Evolutionary conservation across 371 early-diverging fungal species (phyloP).

Genomic region (Thermomucor indicae-seudaticae): DNA sequence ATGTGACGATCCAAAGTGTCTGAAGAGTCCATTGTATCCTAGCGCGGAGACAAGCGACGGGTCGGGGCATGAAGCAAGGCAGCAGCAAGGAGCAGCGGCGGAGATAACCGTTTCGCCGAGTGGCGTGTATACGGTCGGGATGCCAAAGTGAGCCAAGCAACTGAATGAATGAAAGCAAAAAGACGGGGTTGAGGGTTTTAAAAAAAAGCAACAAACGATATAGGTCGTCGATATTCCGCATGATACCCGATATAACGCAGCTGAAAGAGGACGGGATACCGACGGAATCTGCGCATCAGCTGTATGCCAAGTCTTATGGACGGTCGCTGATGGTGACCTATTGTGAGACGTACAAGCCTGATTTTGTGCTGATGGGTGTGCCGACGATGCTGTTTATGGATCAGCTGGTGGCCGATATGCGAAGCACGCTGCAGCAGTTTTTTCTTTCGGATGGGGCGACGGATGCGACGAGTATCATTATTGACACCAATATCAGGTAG

Average conservation of each 20-base stretch:
- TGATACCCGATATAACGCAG: slow-evolving; percentile 45
- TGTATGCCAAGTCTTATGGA: slow-evolving; percentile 63
- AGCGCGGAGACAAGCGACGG: too few species aligned
- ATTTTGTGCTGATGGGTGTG: slow-evolving; percentile 60
- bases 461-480: slow-evolving; percentile 49
- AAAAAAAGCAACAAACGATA: too few species aligned
- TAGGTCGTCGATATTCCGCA: slow-evolving; percentile 40
- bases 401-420: slow-evolving; percentile 50
- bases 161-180: too few species aligned
- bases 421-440: slow-evolving; percentile 42
- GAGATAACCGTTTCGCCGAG: background rate
- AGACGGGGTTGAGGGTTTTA: too few species aligned
- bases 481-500: slow-evolving; percentile 52
- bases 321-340: slow-evolving; percentile 62
- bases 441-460: slow-evolving; percentile 33
- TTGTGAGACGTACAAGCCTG: slow-evolving; percentile 54
- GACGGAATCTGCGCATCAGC: slow-evolving; percentile 36
- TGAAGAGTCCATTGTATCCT: too few species aligned
- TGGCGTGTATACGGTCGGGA: slow-evolving; percentile 28
- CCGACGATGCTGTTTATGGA: slow-evolving; percentile 47
- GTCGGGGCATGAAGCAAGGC: background rate
- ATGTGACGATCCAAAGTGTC: slow-evolving; percentile 7
- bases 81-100: background rate
- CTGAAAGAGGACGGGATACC: slow-evolving; percentile 17
- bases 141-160: slow-evolving; percentile 51